These are phyloP conservation scores for Trichoderma guizhouense DNA, from an alignment of 2,329 filamentous ascomycete species.

Conservation along the genomic window DNA sequence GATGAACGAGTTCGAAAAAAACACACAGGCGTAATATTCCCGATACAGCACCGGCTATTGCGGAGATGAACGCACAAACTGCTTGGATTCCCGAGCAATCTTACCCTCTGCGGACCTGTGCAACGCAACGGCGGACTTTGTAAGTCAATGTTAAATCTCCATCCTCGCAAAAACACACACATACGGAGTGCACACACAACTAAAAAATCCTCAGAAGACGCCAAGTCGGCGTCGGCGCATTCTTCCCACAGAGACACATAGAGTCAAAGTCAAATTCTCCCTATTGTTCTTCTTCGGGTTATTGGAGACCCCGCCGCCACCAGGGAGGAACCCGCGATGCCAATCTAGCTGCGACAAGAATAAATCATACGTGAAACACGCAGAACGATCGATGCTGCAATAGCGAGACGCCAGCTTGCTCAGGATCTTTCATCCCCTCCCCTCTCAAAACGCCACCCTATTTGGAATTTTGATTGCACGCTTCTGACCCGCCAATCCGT, in stretches of 20 bases:
- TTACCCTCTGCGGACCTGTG: neutral
- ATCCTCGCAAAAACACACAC: neutral
- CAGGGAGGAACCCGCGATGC: neutral
- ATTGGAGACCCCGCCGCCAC: neutral
- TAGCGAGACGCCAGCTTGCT: neutral
- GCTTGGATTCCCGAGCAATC: neutral
- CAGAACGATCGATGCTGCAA: neutral
- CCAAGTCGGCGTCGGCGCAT: neutral
- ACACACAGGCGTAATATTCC: neutral
- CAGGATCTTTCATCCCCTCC: too few relatives aligned
- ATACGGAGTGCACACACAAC: neutral
- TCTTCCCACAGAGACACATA: neutral
- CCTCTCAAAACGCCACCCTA: neutral
- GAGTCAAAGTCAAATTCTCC: neutral
- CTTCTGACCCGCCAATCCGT: neutral
- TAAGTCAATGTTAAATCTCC: neutral
- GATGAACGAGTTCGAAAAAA: neutral
- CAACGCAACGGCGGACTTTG: neutral
- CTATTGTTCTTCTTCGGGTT: neutral
- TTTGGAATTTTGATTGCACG: neutral
- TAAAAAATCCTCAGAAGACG: neutral
- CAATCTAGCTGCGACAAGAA: conserved; percentile 11
- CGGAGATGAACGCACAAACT: neutral
- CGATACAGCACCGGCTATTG: neutral
- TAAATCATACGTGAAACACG: conserved; percentile 5